Conservation (phyloP, 148 eudicot genomes). For the Nepenthes mirabilis region DNA sequence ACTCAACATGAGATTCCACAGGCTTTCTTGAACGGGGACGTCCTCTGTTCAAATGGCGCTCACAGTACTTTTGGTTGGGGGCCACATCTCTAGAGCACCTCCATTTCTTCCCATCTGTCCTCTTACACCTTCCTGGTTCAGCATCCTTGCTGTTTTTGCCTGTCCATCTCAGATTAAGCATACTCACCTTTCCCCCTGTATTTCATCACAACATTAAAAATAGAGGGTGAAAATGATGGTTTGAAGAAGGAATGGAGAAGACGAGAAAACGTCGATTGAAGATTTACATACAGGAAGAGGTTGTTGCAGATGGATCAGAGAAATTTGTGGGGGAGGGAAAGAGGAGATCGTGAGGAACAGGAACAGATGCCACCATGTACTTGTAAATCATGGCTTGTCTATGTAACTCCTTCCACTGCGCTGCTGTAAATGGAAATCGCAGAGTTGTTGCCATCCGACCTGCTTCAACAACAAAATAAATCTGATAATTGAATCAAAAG, state of each 20-base stretch:
- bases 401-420: slow-evolving; percentile 70
- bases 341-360: slow-evolving; percentile 68
- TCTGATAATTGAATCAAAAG: neutral
- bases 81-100: slow-evolving; percentile 83
- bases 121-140: slow-evolving; percentile 73
- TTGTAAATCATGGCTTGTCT: slow-evolving; percentile 82
- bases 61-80: slow-evolving; percentile 74
- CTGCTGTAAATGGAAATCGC: slow-evolving; percentile 57
- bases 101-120: slow-evolving; percentile 93
- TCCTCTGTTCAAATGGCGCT: slow-evolving; percentile 80
- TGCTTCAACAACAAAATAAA: neutral
- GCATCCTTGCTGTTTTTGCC: slow-evolving; percentile 31
- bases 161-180: slow-evolving; percentile 15
- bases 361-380: slow-evolving; percentile 58
- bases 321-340: slow-evolving; percentile 14
- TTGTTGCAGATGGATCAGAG: slow-evolving; percentile 10
- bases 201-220: neutral
- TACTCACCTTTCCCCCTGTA: slow-evolving; percentile 6
- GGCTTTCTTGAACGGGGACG: slow-evolving; percentile 99
- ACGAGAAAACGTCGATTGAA: neutral
- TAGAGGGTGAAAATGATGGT: neutral
- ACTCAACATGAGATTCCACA: slow-evolving; percentile 56
- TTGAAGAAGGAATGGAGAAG: neutral
- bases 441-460: slow-evolving; percentile 23
- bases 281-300: slow-evolving; percentile 8